Percentiles rank a stretch among this genome's conserved stretches.
These are phyloP conservation scores for Atkinsonella hypoxylon DNA, from an alignment of 2,329 filamentous ascomycete genomes.

Conservation along the genomic window DNA sequence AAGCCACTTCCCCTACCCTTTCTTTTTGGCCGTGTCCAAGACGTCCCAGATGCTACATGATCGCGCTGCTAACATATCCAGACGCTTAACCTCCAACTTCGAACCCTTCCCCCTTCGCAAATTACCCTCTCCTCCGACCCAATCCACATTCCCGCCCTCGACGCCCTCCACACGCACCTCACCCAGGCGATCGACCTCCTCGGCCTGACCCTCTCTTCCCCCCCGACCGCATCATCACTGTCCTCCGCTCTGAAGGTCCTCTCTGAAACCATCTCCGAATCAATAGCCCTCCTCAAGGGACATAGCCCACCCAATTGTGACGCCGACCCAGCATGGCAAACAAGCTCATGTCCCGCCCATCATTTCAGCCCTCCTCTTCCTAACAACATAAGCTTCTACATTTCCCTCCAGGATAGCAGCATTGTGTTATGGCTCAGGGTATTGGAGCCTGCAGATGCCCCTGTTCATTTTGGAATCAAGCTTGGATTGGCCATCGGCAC, in stretches of 20 bases:
- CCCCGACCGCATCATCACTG: conserved; percentile 42
- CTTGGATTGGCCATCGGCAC: conserved; percentile 60
- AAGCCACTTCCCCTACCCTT: too few relatives aligned
- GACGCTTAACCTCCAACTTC: conserved; percentile 67
- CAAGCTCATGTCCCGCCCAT: conserved; percentile 28
- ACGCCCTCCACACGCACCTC: conserved; percentile 61
- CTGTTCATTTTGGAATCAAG: conserved; percentile 49
- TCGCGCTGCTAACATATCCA: conserved; percentile 24
- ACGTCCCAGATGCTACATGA: too few relatives aligned
- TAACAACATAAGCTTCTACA: conserved; percentile 59
- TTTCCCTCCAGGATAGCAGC: conserved; percentile 57
- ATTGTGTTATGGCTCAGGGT: conserved; percentile 59
- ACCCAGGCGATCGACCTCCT: conserved; percentile 77
- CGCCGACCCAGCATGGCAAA: conserved; percentile 31
- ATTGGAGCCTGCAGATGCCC: conserved; percentile 54
- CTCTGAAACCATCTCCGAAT: conserved; percentile 39
- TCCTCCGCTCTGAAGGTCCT: conserved; percentile 44
- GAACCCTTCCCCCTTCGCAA: conserved; percentile 46
- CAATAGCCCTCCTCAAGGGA: conserved; percentile 46
- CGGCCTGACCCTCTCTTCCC: conserved; percentile 51
- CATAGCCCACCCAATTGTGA: conserved; percentile 22
- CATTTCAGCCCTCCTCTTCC: conserved; percentile 36
- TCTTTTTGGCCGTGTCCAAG: too few relatives aligned
- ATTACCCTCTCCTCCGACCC: conserved; percentile 37
- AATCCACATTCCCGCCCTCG: conserved; percentile 57